Base-by-base conservation (phyloP, 108 stramenopile genomes). In the Stephanodiscus minutulus region DNA sequence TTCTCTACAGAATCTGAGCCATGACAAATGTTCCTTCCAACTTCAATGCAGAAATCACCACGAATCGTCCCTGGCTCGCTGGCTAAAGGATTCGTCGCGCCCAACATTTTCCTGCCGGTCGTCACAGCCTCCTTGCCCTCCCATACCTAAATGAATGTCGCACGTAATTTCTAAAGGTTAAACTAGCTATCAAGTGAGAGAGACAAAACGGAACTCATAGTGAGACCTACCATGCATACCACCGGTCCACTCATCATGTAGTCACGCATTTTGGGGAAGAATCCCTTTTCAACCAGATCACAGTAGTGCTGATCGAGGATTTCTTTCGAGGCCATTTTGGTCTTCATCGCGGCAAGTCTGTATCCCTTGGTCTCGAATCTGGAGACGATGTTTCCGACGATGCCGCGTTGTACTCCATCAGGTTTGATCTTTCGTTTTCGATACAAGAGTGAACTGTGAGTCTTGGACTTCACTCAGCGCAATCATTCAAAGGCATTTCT, bases 341-440 rank as follows among this genome's bases (percentile, higher is more conserved):
- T 94, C 87, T 98, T 98, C 89, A 97, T 83, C 53, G 92, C 98
- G 35, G 82, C 73, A n/a, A 98, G 86, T 81, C 95, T 89, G 83
- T 91, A 96, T 36, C 97, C 97, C 81, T 95, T 96, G 36, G 85
- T 75, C 66, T 98, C 97, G 72, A 97, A 97, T 37, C 97, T 85
- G 27, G 78, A 72, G 61, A 96, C 79, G 61, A 97, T 96, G 65
- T 91, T 88, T 53, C 94, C 96, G 25, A 97, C 92, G 35, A 97
- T 82, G 64, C 92, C 92, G 52, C 97, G 80, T 70, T 98, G 91
- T 18, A 94, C 90, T 31, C 93, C 93, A 79, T 94, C 92, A 35
- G 92, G 92, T 73, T 94, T 91, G 84, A 89, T 75, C 84, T 85
- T 17, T 64, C 47, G 25, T 18, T n/a, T 37, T 21, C 12, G 20